Evolutionary conservation across 257 asterid species (phyloP).

Genomic region (Pogostemon cablin): DNA sequence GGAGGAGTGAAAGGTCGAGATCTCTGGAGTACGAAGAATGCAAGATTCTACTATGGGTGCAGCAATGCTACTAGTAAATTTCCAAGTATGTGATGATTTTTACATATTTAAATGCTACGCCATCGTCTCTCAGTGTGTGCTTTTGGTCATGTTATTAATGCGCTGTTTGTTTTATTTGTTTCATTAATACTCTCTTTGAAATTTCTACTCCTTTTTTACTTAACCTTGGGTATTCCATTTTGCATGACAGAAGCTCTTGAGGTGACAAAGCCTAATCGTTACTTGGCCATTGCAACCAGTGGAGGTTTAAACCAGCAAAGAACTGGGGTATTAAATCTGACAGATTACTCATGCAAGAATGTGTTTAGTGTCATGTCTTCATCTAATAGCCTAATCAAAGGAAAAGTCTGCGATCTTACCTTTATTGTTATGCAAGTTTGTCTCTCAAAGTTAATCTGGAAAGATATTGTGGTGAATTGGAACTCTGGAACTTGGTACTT

Average conservation of each 20-base stretch:
- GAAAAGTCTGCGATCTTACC: constrained; percentile 6
- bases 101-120: constrained; percentile 9
- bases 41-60: constrained; percentile 69
- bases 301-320: constrained; percentile 99
- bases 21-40: constrained; percentile 81
- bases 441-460: not conserved
- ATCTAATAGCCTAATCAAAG: constrained; percentile 11
- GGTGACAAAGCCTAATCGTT: constrained; percentile 62
- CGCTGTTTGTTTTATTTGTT: constrained; percentile 25
- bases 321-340: constrained; percentile 74
- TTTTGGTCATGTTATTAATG: constrained; percentile 1
- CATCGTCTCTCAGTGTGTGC: constrained; percentile 12
- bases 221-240: constrained; percentile 27
- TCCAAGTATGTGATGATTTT: constrained; percentile 55
- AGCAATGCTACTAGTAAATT: constrained; percentile 73
- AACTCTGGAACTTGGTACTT: not conserved
- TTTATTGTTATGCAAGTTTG: constrained; percentile 1
- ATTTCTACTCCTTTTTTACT: not conserved
- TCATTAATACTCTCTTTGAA: constrained; percentile 10
- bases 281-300: constrained; percentile 87
- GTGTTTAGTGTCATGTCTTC: constrained; percentile 21
- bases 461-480: not conserved
- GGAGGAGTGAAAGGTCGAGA: constrained; percentile 58
- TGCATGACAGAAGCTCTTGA: constrained; percentile 62
- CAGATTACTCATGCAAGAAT: not conserved